A percentile compares a stretch with the other conserved stretches of the same genome.
Conservation (phyloP, 352 stramenopile species). For the Globisporangium polare region DNA sequence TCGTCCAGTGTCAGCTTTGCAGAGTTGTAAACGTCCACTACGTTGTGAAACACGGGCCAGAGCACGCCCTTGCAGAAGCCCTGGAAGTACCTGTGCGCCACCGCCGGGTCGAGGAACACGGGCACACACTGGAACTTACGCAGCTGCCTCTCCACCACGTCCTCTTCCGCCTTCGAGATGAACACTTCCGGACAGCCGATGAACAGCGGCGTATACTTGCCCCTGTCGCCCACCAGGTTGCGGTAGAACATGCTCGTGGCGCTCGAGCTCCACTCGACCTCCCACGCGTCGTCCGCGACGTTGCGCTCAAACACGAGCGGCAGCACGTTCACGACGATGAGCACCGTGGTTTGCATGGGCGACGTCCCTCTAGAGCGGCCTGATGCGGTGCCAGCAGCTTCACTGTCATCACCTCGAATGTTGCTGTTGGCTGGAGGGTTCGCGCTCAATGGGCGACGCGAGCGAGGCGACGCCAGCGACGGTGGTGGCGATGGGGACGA, state of each 20-base stretch:
- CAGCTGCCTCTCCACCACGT: constrained; percentile 68
- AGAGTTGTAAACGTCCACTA: constrained; percentile 94
- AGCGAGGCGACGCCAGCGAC: constrained; percentile 5
- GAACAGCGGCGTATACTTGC: constrained; percentile 59
- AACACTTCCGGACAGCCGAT: constrained; percentile 78
- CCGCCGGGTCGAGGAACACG: constrained; percentile 90
- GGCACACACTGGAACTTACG: constrained; percentile 92
- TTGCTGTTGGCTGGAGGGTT: not conserved
- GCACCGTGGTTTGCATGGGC: constrained; percentile 40
- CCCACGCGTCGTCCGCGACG: constrained; percentile 36
- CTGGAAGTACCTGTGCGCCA: constrained; percentile 86
- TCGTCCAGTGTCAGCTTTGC: constrained; percentile 62
- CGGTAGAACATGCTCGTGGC: constrained; percentile 76
- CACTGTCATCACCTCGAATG: not conserved
- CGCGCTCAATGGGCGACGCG: not conserved
- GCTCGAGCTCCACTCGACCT: constrained; percentile 67
- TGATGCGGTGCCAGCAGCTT: not conserved
- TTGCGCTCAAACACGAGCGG: constrained; percentile 68
- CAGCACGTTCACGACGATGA: constrained; percentile 81
- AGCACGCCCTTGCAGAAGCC: constrained; percentile 97
- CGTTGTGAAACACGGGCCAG: constrained; percentile 97
- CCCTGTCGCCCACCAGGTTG: constrained; percentile 48
- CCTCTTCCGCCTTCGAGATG: constrained; percentile 50
- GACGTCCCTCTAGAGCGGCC: not conserved
- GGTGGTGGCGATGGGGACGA: not conserved